Percentiles rank a stretch among this genome's conserved stretches.
These are phyloP conservation scores for Cymodocea nodosa DNA, from an alignment of 116 monocot genomes.

Conservation along the genomic window DNA sequence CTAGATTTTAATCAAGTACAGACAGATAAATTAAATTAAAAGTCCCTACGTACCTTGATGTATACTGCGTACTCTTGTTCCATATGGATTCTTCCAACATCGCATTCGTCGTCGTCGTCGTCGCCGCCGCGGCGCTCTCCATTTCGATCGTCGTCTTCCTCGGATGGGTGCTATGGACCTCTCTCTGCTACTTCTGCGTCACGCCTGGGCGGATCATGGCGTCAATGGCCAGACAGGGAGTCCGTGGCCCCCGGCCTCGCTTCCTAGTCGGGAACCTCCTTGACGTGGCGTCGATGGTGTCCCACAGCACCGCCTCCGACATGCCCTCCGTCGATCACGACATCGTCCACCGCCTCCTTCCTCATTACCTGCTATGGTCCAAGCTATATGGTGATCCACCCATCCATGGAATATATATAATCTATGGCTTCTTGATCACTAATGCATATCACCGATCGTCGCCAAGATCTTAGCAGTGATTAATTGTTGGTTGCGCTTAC, in stretches of 20 bases:
- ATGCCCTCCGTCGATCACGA: conserved; percentile 47
- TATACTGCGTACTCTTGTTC: too few species aligned
- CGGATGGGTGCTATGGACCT: conserved; percentile 26
- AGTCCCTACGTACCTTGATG: too few species aligned
- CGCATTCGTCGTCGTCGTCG: neutral
- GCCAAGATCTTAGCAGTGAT: too few species aligned
- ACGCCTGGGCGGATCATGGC: conserved; percentile 38
- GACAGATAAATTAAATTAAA: too few species aligned
- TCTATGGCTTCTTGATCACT: too few species aligned
- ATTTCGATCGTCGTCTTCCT: neutral
- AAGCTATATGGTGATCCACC: conserved; percentile 32
- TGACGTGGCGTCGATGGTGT: conserved; percentile 39
- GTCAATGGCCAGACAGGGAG: conserved; percentile 53
- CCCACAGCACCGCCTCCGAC: conserved; percentile 38
- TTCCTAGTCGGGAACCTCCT: conserved; percentile 65
- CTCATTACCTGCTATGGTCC: conserved; percentile 74
- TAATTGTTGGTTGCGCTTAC: too few species aligned
- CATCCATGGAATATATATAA: neutral
- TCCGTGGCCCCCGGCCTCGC: conserved; percentile 42
- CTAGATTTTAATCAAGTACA: too few species aligned
- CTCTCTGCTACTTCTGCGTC: conserved; percentile 46
- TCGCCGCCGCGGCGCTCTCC: neutral
- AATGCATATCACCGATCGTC: too few species aligned
- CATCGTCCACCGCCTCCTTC: conserved; percentile 67
- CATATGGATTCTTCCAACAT: too few species aligned